Conservation (phyloP, 768 basidiomycete genomes). For the Agaricus subrufescens region DNA sequence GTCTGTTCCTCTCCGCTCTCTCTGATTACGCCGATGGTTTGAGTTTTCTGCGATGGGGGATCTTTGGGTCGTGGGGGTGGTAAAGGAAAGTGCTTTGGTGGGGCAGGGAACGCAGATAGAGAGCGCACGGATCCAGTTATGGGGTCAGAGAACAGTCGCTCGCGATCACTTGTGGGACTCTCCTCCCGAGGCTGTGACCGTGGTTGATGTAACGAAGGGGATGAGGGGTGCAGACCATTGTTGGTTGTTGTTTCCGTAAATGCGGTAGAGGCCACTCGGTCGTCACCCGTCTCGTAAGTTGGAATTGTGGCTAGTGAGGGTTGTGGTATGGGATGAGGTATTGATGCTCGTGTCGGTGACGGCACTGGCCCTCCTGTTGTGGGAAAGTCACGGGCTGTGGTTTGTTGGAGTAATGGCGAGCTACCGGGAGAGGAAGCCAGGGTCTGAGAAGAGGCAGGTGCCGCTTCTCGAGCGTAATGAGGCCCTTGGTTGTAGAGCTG, state of each 20-base stretch:
- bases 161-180: conserved; percentile 13
- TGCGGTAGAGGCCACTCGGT: not conserved
- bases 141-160: conserved; percentile 30
- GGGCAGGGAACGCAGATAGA: conserved; percentile 67
- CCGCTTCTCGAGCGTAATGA: not conserved
- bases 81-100: conserved; percentile 68
- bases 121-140: conserved; percentile 58
- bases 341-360: not conserved
- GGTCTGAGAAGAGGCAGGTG: not conserved
- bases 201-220: not conserved
- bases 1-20: conserved; percentile 12
- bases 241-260: not conserved
- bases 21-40: not conserved
- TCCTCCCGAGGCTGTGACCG: not conserved
- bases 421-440: not conserved
- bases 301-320: conserved; percentile 3
- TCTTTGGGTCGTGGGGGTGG: conserved; percentile 34
- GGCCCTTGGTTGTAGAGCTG: not conserved
- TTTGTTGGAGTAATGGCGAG: conserved; percentile 5
- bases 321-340: not conserved
- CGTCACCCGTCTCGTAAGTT: not conserved
- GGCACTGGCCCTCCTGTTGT: not conserved
- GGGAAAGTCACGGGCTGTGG: not conserved
- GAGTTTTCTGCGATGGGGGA: not conserved
- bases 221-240: not conserved